Evolutionary conservation across 805 yeast species (phyloP).

Genomic region (Metschnikowia aberdeeniae): DNA sequence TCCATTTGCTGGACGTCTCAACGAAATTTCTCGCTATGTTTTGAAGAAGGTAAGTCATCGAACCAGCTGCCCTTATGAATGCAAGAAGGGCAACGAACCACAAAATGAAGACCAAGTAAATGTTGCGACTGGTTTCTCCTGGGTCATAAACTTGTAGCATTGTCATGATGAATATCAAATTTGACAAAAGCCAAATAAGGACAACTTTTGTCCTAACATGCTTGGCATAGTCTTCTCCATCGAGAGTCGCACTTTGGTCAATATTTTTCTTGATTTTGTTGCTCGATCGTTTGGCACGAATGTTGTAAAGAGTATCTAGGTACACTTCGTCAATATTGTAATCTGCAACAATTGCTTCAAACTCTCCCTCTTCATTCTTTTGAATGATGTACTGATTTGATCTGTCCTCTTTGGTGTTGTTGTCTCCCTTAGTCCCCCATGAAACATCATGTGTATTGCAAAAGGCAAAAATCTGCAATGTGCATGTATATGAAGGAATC

Average conservation of each 20-base stretch:
- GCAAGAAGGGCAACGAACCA: conserved; percentile 93
- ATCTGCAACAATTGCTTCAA: conserved; percentile 76
- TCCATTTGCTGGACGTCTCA: conserved; percentile 39
- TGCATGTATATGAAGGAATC: conserved; percentile 88
- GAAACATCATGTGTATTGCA: conserved; percentile 98
- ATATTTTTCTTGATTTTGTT: conserved; percentile 35
- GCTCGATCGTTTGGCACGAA: conserved; percentile 67
- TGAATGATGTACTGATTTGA: conserved; percentile 79
- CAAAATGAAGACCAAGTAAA: conserved; percentile 75
- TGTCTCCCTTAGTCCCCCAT: conserved; percentile 99
- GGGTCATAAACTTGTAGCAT: conserved; percentile 78
- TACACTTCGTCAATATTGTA: conserved; percentile 82
- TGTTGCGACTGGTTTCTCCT: conserved; percentile 55
- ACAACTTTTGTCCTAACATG: conserved; percentile 94
- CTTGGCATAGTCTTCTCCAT: conserved; percentile 83
- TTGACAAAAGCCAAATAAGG: conserved; percentile 86
- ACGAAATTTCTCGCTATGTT: conserved; percentile 33
- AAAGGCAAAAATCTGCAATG: conserved; percentile 91
- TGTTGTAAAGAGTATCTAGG: conserved; percentile 66
- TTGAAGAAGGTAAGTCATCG: conserved; percentile 60
- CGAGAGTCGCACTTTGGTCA: conserved; percentile 24
- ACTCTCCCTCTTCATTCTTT: conserved; percentile 73
- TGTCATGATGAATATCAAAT: conserved; percentile 78
- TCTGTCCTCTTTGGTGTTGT: conserved; percentile 56
- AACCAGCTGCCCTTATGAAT: conserved; percentile 76